Percentiles rank a stretch among this genome's conserved stretches.
phyloP scores from a whole-genome alignment of 208 protist species.

The Angomonas ambiguus region DNA sequence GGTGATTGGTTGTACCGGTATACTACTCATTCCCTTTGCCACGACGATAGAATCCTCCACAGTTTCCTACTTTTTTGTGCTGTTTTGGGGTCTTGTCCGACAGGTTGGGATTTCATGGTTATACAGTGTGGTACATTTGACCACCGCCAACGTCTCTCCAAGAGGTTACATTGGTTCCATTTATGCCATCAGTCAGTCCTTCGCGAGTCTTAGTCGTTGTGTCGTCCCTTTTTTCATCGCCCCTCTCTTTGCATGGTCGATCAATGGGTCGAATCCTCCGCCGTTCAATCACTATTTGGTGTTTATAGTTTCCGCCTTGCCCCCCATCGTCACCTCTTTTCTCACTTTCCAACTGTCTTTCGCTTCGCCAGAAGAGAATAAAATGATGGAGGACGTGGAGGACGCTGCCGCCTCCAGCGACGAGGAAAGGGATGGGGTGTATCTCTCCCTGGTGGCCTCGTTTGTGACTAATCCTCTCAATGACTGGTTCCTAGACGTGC shows the following conservation, averaged over 20 bases:
- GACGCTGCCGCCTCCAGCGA: no score
- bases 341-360: no score
- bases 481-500: no score
- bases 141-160: slow-evolving; percentile 61
- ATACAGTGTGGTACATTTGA: slow-evolving; percentile 29
- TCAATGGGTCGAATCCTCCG: slow-evolving; percentile 21
- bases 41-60: slow-evolving; percentile 14
- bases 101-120: slow-evolving; percentile 57
- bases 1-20: slow-evolving; percentile 20
- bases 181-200: slow-evolving; percentile 75
- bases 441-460: no score
- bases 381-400: no score
- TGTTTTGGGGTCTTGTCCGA: slow-evolving; percentile 36
- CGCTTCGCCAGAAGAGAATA: no score
- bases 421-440: no score
- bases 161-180: slow-evolving; percentile 46
- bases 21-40: slow-evolving; percentile 27
- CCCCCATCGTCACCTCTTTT: slow-evolving; percentile 11
- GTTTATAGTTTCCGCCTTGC: slow-evolving; percentile 31
- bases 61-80: slow-evolving; percentile 37
- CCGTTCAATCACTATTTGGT: slow-evolving; percentile 61
- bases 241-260: slow-evolving; percentile 60
- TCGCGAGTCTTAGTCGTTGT: slow-evolving; percentile 58
- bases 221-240: slow-evolving; percentile 54
- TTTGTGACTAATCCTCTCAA: no score